Percentiles rank a stretch among this genome's conserved stretches.
phyloP scores from a whole-genome alignment of 345 rosid genomes.

The Arabidopsis suecica region DNA sequence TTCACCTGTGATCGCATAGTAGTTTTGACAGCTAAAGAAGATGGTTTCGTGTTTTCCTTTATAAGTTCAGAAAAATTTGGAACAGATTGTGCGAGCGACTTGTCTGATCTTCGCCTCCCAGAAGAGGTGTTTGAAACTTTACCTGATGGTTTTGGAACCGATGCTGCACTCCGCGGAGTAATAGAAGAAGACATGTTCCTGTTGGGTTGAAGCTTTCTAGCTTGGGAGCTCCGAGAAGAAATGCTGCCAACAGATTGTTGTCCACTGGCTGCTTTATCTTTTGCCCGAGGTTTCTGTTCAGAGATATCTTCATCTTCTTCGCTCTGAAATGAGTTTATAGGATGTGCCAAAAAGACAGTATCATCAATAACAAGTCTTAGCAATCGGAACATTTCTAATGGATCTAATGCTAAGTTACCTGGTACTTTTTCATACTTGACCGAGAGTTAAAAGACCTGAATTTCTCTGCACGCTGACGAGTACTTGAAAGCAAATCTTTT shows the following conservation, averaged over 20 bases:
- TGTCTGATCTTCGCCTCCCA: slow-evolving; percentile 61
- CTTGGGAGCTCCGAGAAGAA: slow-evolving; percentile 62
- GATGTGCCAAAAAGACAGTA: slow-evolving; percentile 57
- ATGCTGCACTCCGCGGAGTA: slow-evolving; percentile 54
- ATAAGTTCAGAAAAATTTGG: slow-evolving; percentile 85
- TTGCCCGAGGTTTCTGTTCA: slow-evolving; percentile 41
- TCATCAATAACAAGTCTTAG: slow-evolving; percentile 37
- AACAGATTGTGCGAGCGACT: slow-evolving; percentile 65
- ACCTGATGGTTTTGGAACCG: slow-evolving; percentile 57
- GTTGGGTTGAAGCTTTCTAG: slow-evolving; percentile 52
- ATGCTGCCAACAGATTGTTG: slow-evolving; percentile 48
- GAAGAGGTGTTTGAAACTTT: slow-evolving; percentile 66
- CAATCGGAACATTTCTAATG: not conserved
- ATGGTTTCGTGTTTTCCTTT: slow-evolving; percentile 88
- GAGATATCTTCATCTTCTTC: slow-evolving; percentile 70
- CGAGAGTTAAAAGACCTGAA: slow-evolving; percentile 60
- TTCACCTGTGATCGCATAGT: slow-evolving; percentile 61
- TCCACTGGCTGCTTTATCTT: slow-evolving; percentile 56
- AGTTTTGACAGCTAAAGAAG: slow-evolving; percentile 59
- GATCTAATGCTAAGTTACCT: slow-evolving; percentile 55
- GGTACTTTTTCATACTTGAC: slow-evolving; percentile 60
- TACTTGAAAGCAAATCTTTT: slow-evolving; percentile 52
- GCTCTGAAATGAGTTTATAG: slow-evolving; percentile 60
- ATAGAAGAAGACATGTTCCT: slow-evolving; percentile 59
- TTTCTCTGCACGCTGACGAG: slow-evolving; percentile 61